Evolutionary conservation across 1,284 basidiomycete species (phyloP).

Genomic region (Lentinula novae-zelandiae): DNA sequence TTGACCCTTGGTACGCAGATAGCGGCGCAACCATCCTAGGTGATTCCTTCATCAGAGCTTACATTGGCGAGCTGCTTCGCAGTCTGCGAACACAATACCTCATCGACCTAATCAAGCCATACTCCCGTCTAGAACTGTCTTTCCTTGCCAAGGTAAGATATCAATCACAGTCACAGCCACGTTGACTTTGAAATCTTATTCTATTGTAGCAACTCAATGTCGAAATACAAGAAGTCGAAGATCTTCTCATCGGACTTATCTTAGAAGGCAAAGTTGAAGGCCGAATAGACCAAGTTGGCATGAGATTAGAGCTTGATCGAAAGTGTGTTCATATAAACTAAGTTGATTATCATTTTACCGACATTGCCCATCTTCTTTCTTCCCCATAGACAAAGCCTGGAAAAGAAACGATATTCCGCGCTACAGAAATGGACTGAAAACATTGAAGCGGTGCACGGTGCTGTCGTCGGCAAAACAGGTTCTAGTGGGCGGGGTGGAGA

Average conservation of each 20-base stretch:
- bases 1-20: constrained; percentile 45
- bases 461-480: constrained; percentile 72
- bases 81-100: constrained; percentile 95
- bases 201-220: constrained; percentile 84
- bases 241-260: constrained; percentile 90
- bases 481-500: constrained; percentile 33
- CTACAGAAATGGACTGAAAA: constrained; percentile 80
- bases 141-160: constrained; percentile 81
- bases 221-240: constrained; percentile 84
- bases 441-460: constrained; percentile 66
- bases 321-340: constrained; percentile 51
- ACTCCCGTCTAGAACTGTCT: constrained; percentile 87
- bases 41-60: constrained; percentile 87
- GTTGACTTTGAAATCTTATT: constrained; percentile 5
- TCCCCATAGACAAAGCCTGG: constrained; percentile 66
- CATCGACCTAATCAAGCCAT: constrained; percentile 96
- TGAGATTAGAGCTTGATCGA: constrained; percentile 85
- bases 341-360: background rate
- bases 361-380: constrained; percentile 12
- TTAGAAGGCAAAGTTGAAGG: constrained; percentile 94
- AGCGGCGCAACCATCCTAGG: constrained; percentile 94
- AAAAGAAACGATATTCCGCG: constrained; percentile 80
- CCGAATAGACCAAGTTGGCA: constrained; percentile 92
- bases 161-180: background rate
- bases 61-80: constrained; percentile 93